phyloP scores from a whole-genome alignment of 108 stramenopile species.

The Cyclotella sp. region DNA sequence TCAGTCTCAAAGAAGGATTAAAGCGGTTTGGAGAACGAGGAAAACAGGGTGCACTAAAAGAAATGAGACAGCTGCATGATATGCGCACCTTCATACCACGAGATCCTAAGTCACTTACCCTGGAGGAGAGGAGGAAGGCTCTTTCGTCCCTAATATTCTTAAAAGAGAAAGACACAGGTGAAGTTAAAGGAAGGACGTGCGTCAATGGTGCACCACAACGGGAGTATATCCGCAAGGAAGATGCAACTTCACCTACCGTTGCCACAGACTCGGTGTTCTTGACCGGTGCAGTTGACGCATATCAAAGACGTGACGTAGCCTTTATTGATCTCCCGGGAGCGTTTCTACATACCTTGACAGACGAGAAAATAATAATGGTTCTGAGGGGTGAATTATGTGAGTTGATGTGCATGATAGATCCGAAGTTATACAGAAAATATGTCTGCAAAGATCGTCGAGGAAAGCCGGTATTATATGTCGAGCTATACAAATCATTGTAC shows the following conservation, averaged over 20 bases:
- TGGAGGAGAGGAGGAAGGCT: constrained; percentile 28
- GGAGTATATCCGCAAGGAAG: constrained; percentile 7
- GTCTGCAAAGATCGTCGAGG: not conserved
- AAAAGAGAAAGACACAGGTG: constrained; percentile 5
- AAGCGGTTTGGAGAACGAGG: constrained; percentile 24
- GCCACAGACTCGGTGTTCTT: constrained; percentile 27
- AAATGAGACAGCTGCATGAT: constrained; percentile 55
- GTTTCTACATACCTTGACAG: constrained; percentile 13
- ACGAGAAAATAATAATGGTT: constrained; percentile 35
- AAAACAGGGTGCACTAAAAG: constrained; percentile 36
- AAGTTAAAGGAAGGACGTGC: constrained; percentile 44
- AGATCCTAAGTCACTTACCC: constrained; percentile 22
- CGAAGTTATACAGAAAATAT: constrained; percentile 5
- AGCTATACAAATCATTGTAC: not conserved
- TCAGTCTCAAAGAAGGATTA: not conserved
- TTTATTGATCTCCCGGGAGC: constrained; percentile 25
- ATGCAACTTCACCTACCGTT: constrained; percentile 19
- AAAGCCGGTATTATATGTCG: constrained; percentile 49
- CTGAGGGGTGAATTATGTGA: constrained; percentile 9
- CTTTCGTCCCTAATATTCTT: no score
- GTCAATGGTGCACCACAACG: constrained; percentile 29
- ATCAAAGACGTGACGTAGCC: constrained; percentile 13
- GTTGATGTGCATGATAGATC: not conserved
- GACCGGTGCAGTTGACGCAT: constrained; percentile 9
- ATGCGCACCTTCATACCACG: constrained; percentile 30